Evolutionary conservation across 768 basidiomycete genomes (phyloP), one percentile per base, ranked within the genome.

Genomic region (Leucocoprinus leucothites): DNA sequence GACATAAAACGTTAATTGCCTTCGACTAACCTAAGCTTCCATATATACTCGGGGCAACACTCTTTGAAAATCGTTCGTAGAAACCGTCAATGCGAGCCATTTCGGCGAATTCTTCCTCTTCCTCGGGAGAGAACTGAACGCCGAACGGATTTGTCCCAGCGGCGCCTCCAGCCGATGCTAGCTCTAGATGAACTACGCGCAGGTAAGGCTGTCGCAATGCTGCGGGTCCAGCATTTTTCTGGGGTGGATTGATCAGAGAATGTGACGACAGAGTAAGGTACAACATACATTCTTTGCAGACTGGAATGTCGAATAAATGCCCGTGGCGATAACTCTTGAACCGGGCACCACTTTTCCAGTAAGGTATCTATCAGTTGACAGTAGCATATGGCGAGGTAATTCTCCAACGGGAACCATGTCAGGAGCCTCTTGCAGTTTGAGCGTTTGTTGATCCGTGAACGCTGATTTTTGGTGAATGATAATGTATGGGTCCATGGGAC

Each of bases 401-500:
- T 99, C 97, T 79, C 97, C 97, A 22, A 98, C 95, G 0, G 97
- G 97, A 1, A 99, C 97, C 93, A 98, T 97, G 69, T 99, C 97
- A 0, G 97, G 97, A 16, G 96, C 95, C 70, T 99, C 97, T 70
- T 99, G 97, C 11, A 99, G 81, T 68, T 99, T 99, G 62, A 99
- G 79, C 9, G 84, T 90, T 71, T 99, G 97, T 62, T 97, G 94
- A 66, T 99, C 97, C 7, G 94, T 88, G 65, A 98, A 99, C 5
- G 82, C 78, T 28, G 93, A 98, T 71, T 93, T 91, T 35, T 93
- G 88, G 69, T 99, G 97, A 14, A 98, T 77, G 65, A 99, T 95
- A 50, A 94, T 79, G 72, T 95, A 99, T 1, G 97, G 97, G 67
- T 98, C 97, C 51, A 98, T 69, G 0, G 94, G 94, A 65, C 97